phyloP scores from a whole-genome alignment of 192 early-diverging fungal species.

The Umbelopsis sp. region DNA sequence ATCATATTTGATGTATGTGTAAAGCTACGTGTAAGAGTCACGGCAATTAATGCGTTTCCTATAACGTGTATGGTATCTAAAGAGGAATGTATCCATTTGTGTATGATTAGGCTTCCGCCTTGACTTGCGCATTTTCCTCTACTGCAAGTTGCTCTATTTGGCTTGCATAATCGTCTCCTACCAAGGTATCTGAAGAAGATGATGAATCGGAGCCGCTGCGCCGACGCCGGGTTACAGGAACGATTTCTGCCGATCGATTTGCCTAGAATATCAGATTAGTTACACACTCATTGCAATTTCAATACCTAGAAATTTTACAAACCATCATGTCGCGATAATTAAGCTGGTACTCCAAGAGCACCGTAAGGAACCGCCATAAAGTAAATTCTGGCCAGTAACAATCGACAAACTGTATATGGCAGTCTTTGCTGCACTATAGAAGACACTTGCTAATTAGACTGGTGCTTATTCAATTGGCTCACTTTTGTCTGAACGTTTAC shows the following conservation, averaged over 20 bases:
- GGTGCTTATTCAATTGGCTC: too few species aligned
- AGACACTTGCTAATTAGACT: not conserved
- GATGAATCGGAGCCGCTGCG: conserved; percentile 11
- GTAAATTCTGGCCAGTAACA: conserved; percentile 96
- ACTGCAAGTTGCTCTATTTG: not conserved
- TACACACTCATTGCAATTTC: not conserved
- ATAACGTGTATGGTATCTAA: too few species aligned
- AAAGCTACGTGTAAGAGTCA: too few species aligned
- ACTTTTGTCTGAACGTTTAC: not conserved
- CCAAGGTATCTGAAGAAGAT: conserved; percentile 6
- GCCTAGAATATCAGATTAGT: not conserved
- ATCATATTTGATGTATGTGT: too few species aligned
- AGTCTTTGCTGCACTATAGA: conserved; percentile 47
- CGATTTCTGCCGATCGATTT: not conserved
- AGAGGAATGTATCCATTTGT: too few species aligned
- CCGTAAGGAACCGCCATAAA: conserved; percentile 81
- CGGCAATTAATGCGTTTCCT: too few species aligned
- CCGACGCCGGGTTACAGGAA: not conserved
- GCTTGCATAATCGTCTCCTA: not conserved
- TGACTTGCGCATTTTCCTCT: not conserved
- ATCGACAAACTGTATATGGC: conserved; percentile 87
- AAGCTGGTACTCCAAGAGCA: conserved; percentile 84
- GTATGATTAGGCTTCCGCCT: too few species aligned
- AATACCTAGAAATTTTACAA: not conserved
- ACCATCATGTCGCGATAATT: conserved; percentile 22